Base-by-base conservation (phyloP, 2,329 filamentous ascomycete genomes). In the Metarhizium humberi region DNA sequence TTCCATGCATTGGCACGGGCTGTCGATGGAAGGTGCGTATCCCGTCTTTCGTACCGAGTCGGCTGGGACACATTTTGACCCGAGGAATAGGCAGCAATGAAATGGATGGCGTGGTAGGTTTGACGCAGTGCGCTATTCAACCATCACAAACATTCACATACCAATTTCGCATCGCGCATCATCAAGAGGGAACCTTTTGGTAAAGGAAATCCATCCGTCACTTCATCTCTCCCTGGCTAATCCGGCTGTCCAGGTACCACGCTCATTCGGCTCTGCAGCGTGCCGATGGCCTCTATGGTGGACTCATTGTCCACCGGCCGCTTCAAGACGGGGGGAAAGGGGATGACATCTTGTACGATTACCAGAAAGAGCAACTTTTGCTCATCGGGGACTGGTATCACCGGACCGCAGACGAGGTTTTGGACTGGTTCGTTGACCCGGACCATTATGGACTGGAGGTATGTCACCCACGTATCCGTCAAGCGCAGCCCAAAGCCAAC, bases 1-100 rank as follows among this genome's bases (percentile, higher is more conserved):
- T 2, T 77, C 78, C 50, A 73, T 88, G 14, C 86, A 89, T 63
- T 89, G 84, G 71, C 86, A 89, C 63, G 86, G 86, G 18, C 73
- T 88, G 58, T 81, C 80, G 61, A 84, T 87, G 68, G 79, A 79
- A 59, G 79, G 80, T 40, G 53, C 10, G 54, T 32, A 6, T 11
- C 10, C 32, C 18, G 6, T 25, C 25, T 7, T 36, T 18, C 20
- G 13, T 81, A 80, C 11, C 14, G 4, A 13, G 40, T 30, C 36
- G 25, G 13, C 38, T 20, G 18, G n/a, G 6, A 14, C n/a, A 32
- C 10, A 11, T 48, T 14, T 16, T 48, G 20, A 48, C 13, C n/a
- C 11, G 14, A 6, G 11, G 7, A 7, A 4, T 0, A 82, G 76
- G 20, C 77, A 80, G 55, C 25, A 61, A 61, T 51, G 58, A 60